Base-by-base conservation (phyloP, 1,284 basidiomycete species). In the Ganoderma resinaceum region DNA sequence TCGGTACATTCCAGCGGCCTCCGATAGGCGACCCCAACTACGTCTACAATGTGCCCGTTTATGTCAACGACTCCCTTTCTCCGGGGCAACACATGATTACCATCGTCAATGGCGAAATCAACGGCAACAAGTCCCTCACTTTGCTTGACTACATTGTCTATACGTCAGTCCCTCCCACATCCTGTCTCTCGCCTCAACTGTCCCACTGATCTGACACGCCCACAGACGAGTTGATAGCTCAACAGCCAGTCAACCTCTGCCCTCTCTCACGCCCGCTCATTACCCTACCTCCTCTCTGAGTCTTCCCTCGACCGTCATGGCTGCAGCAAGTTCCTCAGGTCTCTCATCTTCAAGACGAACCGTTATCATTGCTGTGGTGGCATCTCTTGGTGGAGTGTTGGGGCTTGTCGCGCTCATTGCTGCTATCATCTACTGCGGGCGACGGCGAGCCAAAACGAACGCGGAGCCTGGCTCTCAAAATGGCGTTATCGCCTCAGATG, bases 41-140 rank as follows among this genome's bases (percentile, higher is more conserved):
- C 67, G 73, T 78, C 23, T 82, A 80, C 68, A 70, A 76, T 63
- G 74, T 80, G 26, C 71, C 74, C 29, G 80, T 83, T 12, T 83
- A 77, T 66, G 73, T 72, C n/a, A 78, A 77, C 63, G 60, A 61
- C 20, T 72, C 76, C 2, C 69, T 77, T n/a, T 66, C 74, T 12
- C 62, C 71, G 20, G 76, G 74, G 16, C 18, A 49, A 9, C 75
- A 76, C 57, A 72, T 70, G 16, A 67, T 76, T 42, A 59, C 67
- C 20, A 60, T 76, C 20, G 59, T 70, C 12, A 73, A 71, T 29
- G 75, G 75, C 3, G 33, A 66, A 14, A 35, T 35, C 16, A 46
- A 59, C 23, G 72, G 65, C 23, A 49, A 65, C 29, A 62, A 65
- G 38, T 70, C 73, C 9, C 67, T 75, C 60, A 62, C 68, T 8